Percentiles rank a stretch among this genome's conserved stretches.
phyloP scores from a whole-genome alignment of 306 rosid species.

The Acmispon strigosus region DNA sequence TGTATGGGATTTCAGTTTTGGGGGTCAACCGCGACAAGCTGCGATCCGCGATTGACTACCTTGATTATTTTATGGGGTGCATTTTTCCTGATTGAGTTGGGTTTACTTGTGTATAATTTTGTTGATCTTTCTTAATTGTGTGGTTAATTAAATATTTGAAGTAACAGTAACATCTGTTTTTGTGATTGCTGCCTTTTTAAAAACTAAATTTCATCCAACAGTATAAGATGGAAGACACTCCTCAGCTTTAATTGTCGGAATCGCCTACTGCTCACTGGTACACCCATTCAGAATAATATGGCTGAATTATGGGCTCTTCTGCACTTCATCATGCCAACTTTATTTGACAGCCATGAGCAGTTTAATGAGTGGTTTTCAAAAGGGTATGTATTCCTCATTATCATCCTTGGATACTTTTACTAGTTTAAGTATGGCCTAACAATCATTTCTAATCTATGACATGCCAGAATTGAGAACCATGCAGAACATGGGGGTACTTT shows the following conservation, averaged over 20 bases:
- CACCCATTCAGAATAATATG: conserved; percentile 98
- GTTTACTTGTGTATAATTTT: conserved; percentile 9
- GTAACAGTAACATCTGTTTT: not conserved
- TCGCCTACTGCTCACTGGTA: conserved; percentile 88
- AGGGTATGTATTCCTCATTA: conserved; percentile 55
- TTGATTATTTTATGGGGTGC: not conserved
- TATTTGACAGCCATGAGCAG: conserved; percentile 97
- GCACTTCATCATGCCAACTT: conserved; percentile 96
- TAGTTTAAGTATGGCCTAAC: conserved; percentile 11
- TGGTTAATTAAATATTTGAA: conserved; percentile 8
- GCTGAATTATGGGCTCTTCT: conserved; percentile 99
- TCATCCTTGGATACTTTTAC: conserved; percentile 5
- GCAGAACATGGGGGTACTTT: conserved; percentile 99
- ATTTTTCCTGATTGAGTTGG: not conserved
- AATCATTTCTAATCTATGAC: not conserved
- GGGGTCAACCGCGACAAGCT: too few species aligned
- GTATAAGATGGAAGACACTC: conserved; percentile 99
- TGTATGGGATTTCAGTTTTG: too few species aligned
- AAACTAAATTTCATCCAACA: conserved; percentile 29
- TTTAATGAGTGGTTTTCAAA: conserved; percentile 99
- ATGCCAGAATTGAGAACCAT: conserved; percentile 85
- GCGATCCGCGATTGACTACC: too few species aligned
- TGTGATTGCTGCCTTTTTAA: not conserved
- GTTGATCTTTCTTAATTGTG: not conserved
- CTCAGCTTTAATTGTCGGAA: conserved; percentile 98